A percentile compares a stretch with the other conserved stretches of the same genome.
Conservation (phyloP, 306 rosid genomes). For the Vigna mungo region DNA sequence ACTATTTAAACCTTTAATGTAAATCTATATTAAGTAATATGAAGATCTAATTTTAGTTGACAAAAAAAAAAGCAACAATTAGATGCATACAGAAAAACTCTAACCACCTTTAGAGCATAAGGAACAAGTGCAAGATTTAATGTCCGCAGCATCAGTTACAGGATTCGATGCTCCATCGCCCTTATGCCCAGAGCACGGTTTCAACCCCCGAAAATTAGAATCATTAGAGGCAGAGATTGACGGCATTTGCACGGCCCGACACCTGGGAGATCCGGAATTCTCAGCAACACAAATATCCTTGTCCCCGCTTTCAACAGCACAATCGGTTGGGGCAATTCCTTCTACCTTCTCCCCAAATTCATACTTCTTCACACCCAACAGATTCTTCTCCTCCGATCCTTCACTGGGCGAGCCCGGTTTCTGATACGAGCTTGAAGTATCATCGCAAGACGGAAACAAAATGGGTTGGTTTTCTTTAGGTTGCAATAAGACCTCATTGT, state of each 20-base stretch:
- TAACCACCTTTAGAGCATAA: constrained; percentile 87
- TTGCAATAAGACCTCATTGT: constrained; percentile 21
- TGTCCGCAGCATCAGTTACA: constrained; percentile 41
- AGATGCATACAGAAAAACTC: not conserved
- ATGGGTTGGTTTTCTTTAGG: constrained; percentile 41
- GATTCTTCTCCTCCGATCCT: constrained; percentile 20
- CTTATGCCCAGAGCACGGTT: constrained; percentile 62
- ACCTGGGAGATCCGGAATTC: constrained; percentile 40
- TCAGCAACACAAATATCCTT: constrained; percentile 35
- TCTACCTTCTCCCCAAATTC: constrained; percentile 34
- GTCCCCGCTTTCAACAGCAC: constrained; percentile 43
- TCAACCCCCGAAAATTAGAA: constrained; percentile 56
- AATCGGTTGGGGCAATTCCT: constrained; percentile 28
- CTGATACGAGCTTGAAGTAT: constrained; percentile 33
- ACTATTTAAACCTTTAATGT: not conserved
- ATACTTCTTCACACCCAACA: constrained; percentile 14
- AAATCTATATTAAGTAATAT: not conserved
- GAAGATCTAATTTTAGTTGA: not conserved
- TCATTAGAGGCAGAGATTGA: constrained; percentile 46
- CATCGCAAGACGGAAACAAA: constrained; percentile 46
- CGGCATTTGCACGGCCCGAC: constrained; percentile 39
- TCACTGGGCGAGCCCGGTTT: constrained; percentile 19
- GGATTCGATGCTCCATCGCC: constrained; percentile 37
- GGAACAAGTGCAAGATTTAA: constrained; percentile 73
- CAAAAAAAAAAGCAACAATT: not conserved